Conservation (phyloP, 257 asterid genomes). For the Phtheirospermum japonicum region DNA sequence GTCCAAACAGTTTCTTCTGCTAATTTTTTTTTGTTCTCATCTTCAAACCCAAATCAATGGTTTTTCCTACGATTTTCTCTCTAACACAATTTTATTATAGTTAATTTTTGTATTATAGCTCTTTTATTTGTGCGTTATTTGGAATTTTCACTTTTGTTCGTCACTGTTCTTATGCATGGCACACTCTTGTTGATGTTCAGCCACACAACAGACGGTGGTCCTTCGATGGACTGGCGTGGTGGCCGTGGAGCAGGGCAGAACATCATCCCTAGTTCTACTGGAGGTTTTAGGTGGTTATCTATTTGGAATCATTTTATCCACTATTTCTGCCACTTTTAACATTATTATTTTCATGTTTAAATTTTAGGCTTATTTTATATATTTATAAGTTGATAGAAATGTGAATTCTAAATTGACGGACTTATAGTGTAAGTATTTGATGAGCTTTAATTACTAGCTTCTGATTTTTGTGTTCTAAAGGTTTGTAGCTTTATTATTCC, state of each 20-base stretch:
- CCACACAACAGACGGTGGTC: conserved; percentile 99
- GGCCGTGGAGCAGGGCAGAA: conserved; percentile 99
- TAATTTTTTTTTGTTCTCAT: too few relatives aligned
- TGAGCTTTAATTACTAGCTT: too few relatives aligned
- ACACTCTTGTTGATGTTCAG: conserved; percentile 40
- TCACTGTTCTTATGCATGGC: background rate
- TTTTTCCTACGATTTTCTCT: too few relatives aligned
- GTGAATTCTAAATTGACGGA: too few relatives aligned
- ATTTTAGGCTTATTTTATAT: conserved; percentile 83
- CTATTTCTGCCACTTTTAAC: background rate
- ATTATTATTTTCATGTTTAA: background rate
- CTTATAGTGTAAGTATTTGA: too few relatives aligned
- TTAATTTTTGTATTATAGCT: too few relatives aligned
- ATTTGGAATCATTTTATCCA: background rate
- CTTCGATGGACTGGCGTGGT: conserved; percentile 98
- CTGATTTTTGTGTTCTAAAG: too few relatives aligned
- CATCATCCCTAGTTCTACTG: conserved; percentile 98
- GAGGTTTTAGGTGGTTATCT: conserved; percentile 50
- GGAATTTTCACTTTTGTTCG: background rate
- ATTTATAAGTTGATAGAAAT: too few relatives aligned
- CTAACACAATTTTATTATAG: too few relatives aligned
- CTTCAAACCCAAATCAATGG: too few relatives aligned
- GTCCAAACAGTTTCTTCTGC: too few relatives aligned
- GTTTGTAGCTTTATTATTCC: too few relatives aligned
- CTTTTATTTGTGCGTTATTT: background rate